Conservation (phyloP, 805 yeast species). For the Cyberlindnera subsufficiens region DNA sequence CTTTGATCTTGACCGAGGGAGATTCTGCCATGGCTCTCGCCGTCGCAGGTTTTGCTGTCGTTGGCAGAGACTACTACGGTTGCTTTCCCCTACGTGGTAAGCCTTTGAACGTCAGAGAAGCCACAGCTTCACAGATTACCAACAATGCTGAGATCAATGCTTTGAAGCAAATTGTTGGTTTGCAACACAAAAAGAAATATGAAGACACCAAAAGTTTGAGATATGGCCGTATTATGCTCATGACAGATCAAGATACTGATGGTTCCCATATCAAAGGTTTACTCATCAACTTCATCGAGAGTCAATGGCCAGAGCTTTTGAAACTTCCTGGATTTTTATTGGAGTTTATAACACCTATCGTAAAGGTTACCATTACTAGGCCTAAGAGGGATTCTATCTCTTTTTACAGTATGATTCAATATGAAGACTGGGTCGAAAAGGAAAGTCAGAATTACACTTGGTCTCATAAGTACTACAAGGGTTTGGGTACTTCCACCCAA, state of each 20-base stretch:
- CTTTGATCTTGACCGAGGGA: constrained; percentile 92
- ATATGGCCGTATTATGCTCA: constrained; percentile 96
- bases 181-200: constrained; percentile 86
- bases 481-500: constrained; percentile 91
- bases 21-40: constrained; percentile 93
- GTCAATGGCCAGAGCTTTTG: constrained; percentile 89
- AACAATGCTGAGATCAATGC: constrained; percentile 95
- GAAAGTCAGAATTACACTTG: constrained; percentile 74
- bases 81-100: constrained; percentile 96
- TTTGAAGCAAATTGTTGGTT: constrained; percentile 88
- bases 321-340: constrained; percentile 87
- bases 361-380: constrained; percentile 74
- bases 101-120: constrained; percentile 91
- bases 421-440: constrained; percentile 84
- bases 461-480: constrained; percentile 95
- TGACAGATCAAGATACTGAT: constrained; percentile 99
- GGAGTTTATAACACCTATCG: constrained; percentile 95
- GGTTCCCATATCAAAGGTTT: constrained; percentile 97
- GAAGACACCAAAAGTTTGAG: constrained; percentile 69
- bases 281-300: constrained; percentile 85
- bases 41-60: constrained; percentile 88
- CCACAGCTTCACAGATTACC: constrained; percentile 89
- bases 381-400: constrained; percentile 58
- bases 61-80: constrained; percentile 93
- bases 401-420: constrained; percentile 94